phyloP scores from a whole-genome alignment of 306 rosid genomes.

The Calophaca sinica region DNA sequence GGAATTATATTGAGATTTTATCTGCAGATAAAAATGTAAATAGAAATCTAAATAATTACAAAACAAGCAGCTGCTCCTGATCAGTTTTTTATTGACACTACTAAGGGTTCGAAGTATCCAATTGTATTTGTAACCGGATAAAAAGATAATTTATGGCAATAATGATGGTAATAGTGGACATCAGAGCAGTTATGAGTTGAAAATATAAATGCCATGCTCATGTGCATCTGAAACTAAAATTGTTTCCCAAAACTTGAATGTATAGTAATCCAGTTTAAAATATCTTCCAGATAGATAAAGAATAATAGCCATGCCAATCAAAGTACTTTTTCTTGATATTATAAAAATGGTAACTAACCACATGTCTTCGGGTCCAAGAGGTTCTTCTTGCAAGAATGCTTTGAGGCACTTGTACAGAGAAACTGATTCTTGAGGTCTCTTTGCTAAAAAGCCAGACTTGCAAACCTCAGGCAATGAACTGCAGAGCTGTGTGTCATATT shows the following conservation, averaged over 20 bases:
- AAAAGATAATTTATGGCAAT: no score
- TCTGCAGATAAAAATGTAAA: slow-evolving; percentile 33
- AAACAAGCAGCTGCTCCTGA: slow-evolving; percentile 29
- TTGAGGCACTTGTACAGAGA: slow-evolving; percentile 95
- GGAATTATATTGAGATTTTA: slow-evolving; percentile 10
- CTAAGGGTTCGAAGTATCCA: slow-evolving; percentile 29
- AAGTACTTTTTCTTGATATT: slow-evolving; percentile 26
- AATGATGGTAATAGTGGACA: no score
- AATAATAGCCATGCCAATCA: slow-evolving; percentile 33
- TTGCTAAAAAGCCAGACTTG: slow-evolving; percentile 71
- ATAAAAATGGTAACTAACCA: slow-evolving; percentile 70
- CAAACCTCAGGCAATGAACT: slow-evolving; percentile 87
- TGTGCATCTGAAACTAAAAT: slow-evolving; percentile 25
- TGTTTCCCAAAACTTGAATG: slow-evolving; percentile 39
- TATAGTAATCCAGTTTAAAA: slow-evolving; percentile 31
- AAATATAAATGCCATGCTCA: slow-evolving; percentile 18
- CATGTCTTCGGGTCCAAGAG: slow-evolving; percentile 99
- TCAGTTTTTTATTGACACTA: slow-evolving; percentile 25
- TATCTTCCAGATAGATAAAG: slow-evolving; percentile 33
- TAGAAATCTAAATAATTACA: slow-evolving; percentile 10
- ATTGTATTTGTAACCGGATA: no score
- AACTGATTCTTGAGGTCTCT: slow-evolving; percentile 84
- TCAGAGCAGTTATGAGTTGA: slow-evolving; percentile 15
- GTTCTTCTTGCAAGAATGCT: slow-evolving; percentile 97
- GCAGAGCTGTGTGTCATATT: slow-evolving; percentile 64